Conservation (phyloP, 306 rosid species). For the Citrullus amarus region DNA sequence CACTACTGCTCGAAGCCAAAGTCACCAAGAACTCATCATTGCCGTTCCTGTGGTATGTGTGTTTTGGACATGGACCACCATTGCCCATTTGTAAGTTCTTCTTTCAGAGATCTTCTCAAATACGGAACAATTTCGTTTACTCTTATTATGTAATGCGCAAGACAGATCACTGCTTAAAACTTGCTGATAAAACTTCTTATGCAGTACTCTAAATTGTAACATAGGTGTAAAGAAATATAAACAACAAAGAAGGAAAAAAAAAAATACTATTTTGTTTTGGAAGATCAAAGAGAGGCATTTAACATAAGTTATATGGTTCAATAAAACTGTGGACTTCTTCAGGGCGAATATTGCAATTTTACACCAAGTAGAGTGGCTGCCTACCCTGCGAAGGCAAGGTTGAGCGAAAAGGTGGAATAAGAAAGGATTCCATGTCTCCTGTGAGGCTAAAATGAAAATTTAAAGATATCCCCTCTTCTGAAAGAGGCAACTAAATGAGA, state of each 20-base stretch:
- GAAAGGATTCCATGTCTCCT: background rate
- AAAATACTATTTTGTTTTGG: background rate
- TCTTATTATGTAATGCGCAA: background rate
- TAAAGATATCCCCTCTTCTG: background rate
- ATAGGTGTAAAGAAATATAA: background rate
- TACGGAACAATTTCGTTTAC: background rate
- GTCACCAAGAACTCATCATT: slow-evolving; percentile 86
- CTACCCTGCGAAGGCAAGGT: too few relatives aligned
- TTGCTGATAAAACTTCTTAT: background rate
- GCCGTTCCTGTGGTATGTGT: slow-evolving; percentile 75
- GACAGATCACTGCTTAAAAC: background rate
- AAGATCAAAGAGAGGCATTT: background rate
- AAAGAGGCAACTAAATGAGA: background rate
- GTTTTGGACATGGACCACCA: slow-evolving; percentile 97
- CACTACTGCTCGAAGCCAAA: slow-evolving; percentile 78
- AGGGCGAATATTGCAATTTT: background rate
- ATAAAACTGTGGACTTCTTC: background rate
- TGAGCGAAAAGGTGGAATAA: too few relatives aligned
- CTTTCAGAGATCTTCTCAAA: background rate
- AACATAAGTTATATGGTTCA: background rate
- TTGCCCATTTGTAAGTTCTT: slow-evolving; percentile 87
- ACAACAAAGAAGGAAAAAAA: background rate
- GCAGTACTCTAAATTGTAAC: background rate
- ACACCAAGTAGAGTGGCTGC: too few relatives aligned
- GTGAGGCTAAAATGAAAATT: background rate